Base-by-base conservation (phyloP, 2,329 filamentous ascomycete genomes). In the Biscogniauxia marginata region DNA sequence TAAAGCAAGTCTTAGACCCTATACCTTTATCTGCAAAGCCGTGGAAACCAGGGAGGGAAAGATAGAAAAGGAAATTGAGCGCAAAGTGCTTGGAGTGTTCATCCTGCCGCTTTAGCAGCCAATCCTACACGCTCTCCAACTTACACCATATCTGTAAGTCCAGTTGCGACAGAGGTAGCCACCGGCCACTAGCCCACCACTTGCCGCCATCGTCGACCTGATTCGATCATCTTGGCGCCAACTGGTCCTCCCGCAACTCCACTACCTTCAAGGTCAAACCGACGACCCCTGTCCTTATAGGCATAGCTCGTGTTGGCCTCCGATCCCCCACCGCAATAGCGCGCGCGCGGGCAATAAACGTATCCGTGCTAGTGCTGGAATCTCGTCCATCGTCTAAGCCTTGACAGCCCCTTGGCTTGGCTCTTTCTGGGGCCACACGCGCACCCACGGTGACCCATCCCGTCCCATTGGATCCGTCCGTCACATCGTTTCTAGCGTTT, bases 401-500 rank as follows among this genome's bases (percentile, higher is more conserved):
- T 21, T 49, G 21, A 52, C 58, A 23, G 39, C 25, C 50, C 51
- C 47, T 54, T 46, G 24, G 50, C 52, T 54, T 56, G 56, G 55
- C 50, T 55, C 21, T 55, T 59, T 53, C 58, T 56, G 59, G 57
- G 58, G 49, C 59, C 62, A 66, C 63, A 57, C 62, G 50, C 58
- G 46, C 53, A 39, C 30, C 30, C 30, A 11, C 30, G 43, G 43
- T 45, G 16, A 18, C 19, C 60, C 49, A 45, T 45, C 52, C 58
- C 60, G 62, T 60, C 60, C 58, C 56, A 57, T 59, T 61, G 65
- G 63, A 66, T 65, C 30, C 30, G 30, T 52, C 62, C 61, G 65
- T 70, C 67, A 70, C 66, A 65, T 65, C 60, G 59, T 62, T 64
- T 65, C 61, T 65, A 66, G 62, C 56, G 60, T 64, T 61, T 61